phyloP scores from a whole-genome alignment of 2,329 filamentous ascomycete genomes.

The Coniochaeta ligniaria region DNA sequence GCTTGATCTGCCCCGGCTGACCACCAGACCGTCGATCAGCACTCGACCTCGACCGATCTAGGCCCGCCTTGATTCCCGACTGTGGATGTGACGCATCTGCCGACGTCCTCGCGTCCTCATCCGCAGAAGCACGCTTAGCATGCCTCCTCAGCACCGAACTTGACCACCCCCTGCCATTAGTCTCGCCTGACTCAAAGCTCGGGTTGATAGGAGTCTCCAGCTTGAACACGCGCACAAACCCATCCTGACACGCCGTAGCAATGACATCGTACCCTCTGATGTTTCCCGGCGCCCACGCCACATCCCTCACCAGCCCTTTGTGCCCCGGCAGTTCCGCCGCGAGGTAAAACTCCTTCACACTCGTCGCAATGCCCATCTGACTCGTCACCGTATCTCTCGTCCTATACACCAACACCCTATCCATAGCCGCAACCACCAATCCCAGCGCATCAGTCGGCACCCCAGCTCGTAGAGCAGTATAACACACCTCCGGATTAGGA shows the following conservation, averaged over 20 bases:
- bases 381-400: conserved; percentile 54
- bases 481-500: conserved; percentile 76
- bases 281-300: conserved; percentile 89
- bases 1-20: conserved; percentile 58
- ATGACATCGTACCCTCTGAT: conserved; percentile 85
- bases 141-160: conserved; percentile 34
- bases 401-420: conserved; percentile 74
- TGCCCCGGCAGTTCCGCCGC: conserved; percentile 71
- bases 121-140: conserved; percentile 12
- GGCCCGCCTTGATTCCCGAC: conserved; percentile 44
- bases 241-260: conserved; percentile 89
- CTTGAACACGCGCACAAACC: conserved; percentile 82
- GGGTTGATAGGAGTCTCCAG: conserved; percentile 49
- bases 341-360: conserved; percentile 74
- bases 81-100: conserved; percentile 23
- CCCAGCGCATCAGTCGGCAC: conserved; percentile 72
- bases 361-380: conserved; percentile 44
- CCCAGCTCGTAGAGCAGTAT: conserved; percentile 70
- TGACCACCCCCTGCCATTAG: conserved; percentile 43
- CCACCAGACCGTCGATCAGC: conserved; percentile 46
- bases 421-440: conserved; percentile 81
- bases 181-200: conserved; percentile 6
- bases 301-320: conserved; percentile 71
- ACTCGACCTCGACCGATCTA: conserved; percentile 40
- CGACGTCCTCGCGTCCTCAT: neutral